These are phyloP conservation scores for Fusarium sp. DNA, from an alignment of 2,329 filamentous ascomycete genomes.

Conservation along the genomic window DNA sequence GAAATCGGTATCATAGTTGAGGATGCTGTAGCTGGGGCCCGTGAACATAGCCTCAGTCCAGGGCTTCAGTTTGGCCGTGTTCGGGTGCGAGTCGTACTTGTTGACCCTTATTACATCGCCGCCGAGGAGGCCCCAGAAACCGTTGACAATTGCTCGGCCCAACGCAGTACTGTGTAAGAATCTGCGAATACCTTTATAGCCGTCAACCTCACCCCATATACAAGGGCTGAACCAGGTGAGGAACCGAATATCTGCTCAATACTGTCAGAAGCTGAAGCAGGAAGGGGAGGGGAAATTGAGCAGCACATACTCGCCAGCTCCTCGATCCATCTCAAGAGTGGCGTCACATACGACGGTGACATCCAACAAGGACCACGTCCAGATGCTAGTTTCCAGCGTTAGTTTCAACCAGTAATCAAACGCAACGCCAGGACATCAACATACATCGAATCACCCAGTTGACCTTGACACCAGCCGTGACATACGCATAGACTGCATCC, in stretches of 20 bases:
- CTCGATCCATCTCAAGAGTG: not conserved
- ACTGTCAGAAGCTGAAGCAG: not conserved
- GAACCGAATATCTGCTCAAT: not conserved
- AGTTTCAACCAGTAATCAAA: not conserved
- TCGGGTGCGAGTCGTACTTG: not conserved
- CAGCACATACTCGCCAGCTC: not conserved
- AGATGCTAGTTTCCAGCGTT: not conserved
- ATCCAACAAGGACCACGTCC: not conserved
- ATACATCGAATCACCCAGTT: not conserved
- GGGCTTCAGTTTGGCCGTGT: not conserved
- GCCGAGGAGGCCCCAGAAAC: not conserved
- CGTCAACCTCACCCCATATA: not conserved
- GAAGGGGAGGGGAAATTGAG: not conserved
- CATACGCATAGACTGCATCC: not conserved
- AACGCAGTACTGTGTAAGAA: not conserved
- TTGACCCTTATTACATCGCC: not conserved
- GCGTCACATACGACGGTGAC: not conserved
- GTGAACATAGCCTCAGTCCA: not conserved
- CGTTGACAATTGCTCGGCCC: not conserved
- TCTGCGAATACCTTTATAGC: not conserved
- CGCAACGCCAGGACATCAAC: not conserved
- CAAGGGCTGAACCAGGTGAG: not conserved
- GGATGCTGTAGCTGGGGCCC: not conserved
- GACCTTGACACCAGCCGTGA: not conserved
- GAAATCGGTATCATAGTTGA: not conserved